Evolutionary conservation across 2,329 filamentous ascomycete genomes (phyloP).

Genomic region (Alternaria metachromatica): DNA sequence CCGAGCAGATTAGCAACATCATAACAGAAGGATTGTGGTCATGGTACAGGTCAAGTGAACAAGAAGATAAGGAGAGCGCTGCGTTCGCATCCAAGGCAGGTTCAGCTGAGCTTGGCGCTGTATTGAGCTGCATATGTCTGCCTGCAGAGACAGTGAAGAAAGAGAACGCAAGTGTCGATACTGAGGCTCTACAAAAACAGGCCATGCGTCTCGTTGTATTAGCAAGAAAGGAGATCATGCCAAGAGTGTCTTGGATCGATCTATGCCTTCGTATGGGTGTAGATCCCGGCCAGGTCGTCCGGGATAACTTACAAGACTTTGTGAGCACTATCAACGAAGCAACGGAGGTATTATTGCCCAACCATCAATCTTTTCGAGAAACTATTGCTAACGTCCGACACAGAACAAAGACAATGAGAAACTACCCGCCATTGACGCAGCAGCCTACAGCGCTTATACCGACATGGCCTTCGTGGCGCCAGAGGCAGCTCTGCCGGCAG

Average conservation of each 20-base stretch:
- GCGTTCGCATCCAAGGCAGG: constrained; percentile 70
- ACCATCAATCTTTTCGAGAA: constrained; percentile 17
- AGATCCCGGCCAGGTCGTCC: constrained; percentile 81
- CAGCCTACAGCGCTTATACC: constrained; percentile 83
- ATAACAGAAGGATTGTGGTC: constrained; percentile 79
- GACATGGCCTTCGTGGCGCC: constrained; percentile 95
- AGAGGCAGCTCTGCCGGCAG: constrained; percentile 74
- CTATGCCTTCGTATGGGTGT: constrained; percentile 78
- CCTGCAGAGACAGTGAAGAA: constrained; percentile 58
- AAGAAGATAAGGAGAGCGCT: constrained; percentile 78
- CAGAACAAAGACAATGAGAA: constrained; percentile 31
- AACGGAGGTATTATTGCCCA: constrained; percentile 60
- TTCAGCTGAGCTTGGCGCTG: constrained; percentile 66
- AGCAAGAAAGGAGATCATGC: constrained; percentile 77
- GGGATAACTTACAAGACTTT: constrained; percentile 67
- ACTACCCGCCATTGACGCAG: constrained; percentile 61
- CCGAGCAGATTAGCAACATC: constrained; percentile 65
- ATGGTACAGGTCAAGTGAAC: constrained; percentile 73
- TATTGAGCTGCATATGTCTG: constrained; percentile 69
- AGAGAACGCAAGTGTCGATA: constrained; percentile 53
- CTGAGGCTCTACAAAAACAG: constrained; percentile 67
- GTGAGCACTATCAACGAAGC: constrained; percentile 69
- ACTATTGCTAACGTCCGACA: constrained; percentile 1
- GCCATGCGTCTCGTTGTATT: constrained; percentile 80
- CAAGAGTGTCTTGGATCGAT: constrained; percentile 85